A percentile compares a stretch with the other conserved stretches of the same genome.
phyloP scores from a whole-genome alignment of 768 basidiomycete genomes.

The Termitomyces sp. region DNA sequence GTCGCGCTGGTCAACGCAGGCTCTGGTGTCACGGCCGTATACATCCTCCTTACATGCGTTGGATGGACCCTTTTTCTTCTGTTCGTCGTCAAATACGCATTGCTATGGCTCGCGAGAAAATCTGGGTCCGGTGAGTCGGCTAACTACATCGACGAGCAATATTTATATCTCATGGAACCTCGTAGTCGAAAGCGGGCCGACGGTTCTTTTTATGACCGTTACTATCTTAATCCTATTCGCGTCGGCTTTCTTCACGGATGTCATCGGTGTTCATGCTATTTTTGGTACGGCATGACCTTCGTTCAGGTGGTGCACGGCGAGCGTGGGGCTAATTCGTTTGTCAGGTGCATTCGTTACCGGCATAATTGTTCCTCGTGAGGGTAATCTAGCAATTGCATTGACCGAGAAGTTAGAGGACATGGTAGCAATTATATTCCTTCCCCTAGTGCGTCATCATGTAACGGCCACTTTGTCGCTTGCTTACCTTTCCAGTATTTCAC shows the following conservation, averaged over 20 bases:
- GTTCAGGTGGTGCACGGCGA: background rate
- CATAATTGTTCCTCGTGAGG: constrained; percentile 82
- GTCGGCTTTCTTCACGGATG: constrained; percentile 90
- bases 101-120: constrained; percentile 71
- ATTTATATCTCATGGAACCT: constrained; percentile 2
- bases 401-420: constrained; percentile 97
- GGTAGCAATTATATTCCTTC: constrained; percentile 86
- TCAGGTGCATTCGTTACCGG: constrained; percentile 81
- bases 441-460: constrained; percentile 49
- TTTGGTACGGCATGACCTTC: constrained; percentile 53
- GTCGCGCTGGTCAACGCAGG: constrained; percentile 91
- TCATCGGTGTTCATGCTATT: constrained; percentile 90
- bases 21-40: constrained; percentile 80
- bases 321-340: background rate
- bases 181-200: constrained; percentile 71
- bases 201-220: constrained; percentile 85
- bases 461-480: background rate
- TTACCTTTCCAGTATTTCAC: constrained; percentile 74
- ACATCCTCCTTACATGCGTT: constrained; percentile 75
- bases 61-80: constrained; percentile 81
- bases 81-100: constrained; percentile 56
- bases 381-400: constrained; percentile 81
- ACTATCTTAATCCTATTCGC: constrained; percentile 81
- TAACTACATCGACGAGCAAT: background rate
- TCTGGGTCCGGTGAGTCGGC: constrained; percentile 67